phyloP scores from a whole-genome alignment of 345 rosid genomes.

The Excoecaria agallocha region DNA sequence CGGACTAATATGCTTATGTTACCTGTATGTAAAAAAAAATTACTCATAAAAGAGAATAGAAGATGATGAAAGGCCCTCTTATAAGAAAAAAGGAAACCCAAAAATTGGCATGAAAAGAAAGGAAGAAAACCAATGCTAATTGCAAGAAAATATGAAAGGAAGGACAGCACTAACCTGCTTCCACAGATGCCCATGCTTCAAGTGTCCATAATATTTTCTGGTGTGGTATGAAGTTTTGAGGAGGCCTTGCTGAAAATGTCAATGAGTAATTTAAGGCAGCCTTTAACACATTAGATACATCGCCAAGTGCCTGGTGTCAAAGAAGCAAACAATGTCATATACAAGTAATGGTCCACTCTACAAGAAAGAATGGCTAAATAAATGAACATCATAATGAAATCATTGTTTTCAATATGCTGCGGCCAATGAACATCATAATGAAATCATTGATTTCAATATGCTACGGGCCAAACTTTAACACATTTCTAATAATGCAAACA shows the following conservation, averaged over 20 bases:
- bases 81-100: background rate
- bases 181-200: constrained; percentile 65
- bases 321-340: constrained; percentile 1
- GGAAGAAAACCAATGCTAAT: background rate
- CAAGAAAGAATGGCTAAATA: background rate
- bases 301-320: constrained; percentile 44
- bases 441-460: background rate
- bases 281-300: constrained; percentile 43
- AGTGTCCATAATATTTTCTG: constrained; percentile 75
- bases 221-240: constrained; percentile 74
- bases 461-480: background rate
- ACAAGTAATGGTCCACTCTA: background rate
- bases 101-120: background rate
- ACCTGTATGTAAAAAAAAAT: too few relatives aligned
- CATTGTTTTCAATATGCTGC: too few relatives aligned
- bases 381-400: background rate
- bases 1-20: too few relatives aligned
- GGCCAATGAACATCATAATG: background rate
- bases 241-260: constrained; percentile 61
- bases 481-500: background rate
- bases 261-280: constrained; percentile 53
- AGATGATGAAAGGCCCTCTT: background rate
- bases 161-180: constrained; percentile 40
- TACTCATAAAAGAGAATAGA: background rate
- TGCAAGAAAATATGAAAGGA: constrained; percentile 2